phyloP scores from a whole-genome alignment of 495 filamentous ascomycete species.

The Penicillium macrosclerotiorum region DNA sequence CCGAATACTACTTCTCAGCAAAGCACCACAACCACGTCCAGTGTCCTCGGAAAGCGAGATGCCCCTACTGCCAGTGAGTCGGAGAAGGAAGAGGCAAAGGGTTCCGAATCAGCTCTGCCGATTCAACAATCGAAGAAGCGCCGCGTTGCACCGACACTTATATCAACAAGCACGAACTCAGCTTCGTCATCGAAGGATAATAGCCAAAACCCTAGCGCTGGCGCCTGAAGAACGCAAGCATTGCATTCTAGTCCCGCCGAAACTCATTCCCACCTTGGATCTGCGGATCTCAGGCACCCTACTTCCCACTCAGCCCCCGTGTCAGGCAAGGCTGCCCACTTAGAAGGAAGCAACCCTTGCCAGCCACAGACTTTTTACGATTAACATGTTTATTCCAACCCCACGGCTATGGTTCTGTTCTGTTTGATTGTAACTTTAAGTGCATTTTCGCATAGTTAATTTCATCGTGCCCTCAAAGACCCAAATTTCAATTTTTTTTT shows the following conservation, averaged over 20 bases:
- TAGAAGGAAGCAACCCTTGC: background rate
- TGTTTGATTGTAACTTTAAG: background rate
- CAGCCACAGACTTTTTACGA: constrained; percentile 1
- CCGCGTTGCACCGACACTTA: constrained; percentile 72
- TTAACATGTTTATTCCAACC: background rate
- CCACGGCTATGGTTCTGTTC: background rate
- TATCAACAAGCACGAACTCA: constrained; percentile 38
- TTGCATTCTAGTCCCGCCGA: background rate
- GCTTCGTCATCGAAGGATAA: constrained; percentile 19
- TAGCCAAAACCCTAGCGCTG: background rate
- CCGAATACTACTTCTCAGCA: constrained; percentile 43
- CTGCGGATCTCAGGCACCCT: too few species aligned
- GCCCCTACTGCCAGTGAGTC: constrained; percentile 41
- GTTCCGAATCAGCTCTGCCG: constrained; percentile 36
- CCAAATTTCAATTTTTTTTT: too few species aligned
- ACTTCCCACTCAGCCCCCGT: too few species aligned
- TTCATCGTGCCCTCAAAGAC: too few species aligned
- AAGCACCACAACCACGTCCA: constrained; percentile 40
- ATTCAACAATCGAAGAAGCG: constrained; percentile 64
- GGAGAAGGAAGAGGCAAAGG: constrained; percentile 61
- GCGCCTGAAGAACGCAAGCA: background rate
- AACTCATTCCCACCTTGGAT: too few species aligned
- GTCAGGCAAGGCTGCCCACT: background rate
- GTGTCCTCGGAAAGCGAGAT: constrained; percentile 58
- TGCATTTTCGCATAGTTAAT: too few species aligned